A percentile compares a stretch with the other conserved stretches of the same genome.
phyloP scores from a whole-genome alignment of 768 basidiomycete species.

The Mycena indigotica region DNA sequence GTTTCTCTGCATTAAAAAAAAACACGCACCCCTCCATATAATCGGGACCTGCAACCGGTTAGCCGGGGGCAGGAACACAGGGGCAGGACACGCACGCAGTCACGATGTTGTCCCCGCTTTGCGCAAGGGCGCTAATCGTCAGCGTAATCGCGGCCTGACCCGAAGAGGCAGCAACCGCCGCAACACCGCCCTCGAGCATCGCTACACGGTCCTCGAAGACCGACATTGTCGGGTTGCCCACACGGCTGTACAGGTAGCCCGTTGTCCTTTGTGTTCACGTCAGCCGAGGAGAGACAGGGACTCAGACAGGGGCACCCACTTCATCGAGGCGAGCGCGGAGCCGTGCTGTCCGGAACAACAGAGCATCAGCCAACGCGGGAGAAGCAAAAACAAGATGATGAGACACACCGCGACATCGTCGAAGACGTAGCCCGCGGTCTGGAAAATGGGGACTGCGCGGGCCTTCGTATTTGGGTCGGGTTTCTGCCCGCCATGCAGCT shows the following conservation, averaged over 20 bases:
- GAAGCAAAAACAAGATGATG: slow-evolving; percentile 36
- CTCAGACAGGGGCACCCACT: neutral
- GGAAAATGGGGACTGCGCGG: slow-evolving; percentile 57
- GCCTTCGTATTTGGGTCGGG: slow-evolving; percentile 45
- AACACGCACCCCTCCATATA: neutral
- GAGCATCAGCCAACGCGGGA: slow-evolving; percentile 26
- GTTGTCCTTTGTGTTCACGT: slow-evolving; percentile 20
- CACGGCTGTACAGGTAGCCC: slow-evolving; percentile 47
- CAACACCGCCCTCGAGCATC: slow-evolving; percentile 54
- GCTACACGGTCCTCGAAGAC: slow-evolving; percentile 60
- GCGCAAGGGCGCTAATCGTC: slow-evolving; percentile 37
- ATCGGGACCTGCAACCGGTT: neutral
- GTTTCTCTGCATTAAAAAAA: neutral
- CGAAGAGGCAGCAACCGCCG: slow-evolving; percentile 52
- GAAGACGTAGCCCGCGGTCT: slow-evolving; percentile 49
- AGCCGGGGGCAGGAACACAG: neutral
- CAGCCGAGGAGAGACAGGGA: neutral
- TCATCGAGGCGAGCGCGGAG: slow-evolving; percentile 21
- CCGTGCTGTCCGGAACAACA: slow-evolving; percentile 5
- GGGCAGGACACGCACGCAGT: slow-evolving; percentile 37
- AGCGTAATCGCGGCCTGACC: slow-evolving; percentile 58
- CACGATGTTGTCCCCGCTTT: slow-evolving; percentile 57
- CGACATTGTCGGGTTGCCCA: slow-evolving; percentile 44
- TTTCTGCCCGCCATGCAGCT: slow-evolving; percentile 55
- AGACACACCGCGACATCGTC: slow-evolving; percentile 41